Evolutionary conservation across 352 stramenopile species (phyloP).

Genomic region (Globisporangium middletonii): DNA sequence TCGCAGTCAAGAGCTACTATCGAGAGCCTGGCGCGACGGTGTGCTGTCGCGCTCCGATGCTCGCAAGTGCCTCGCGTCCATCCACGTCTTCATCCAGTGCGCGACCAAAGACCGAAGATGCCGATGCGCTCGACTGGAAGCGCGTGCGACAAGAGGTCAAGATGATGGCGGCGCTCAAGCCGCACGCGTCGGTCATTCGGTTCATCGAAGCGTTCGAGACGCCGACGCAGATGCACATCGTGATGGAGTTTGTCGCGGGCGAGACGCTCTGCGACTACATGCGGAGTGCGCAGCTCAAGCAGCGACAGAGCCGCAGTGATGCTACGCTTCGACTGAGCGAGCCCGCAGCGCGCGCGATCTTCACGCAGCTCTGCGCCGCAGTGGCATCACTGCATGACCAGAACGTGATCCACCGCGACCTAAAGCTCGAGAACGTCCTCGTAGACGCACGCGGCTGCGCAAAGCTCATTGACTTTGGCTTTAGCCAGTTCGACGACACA

Average conservation of each 20-base stretch:
- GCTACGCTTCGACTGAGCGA: constrained; percentile 22
- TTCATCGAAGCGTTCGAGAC: constrained; percentile 63
- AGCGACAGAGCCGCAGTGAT: neutral
- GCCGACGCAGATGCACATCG: constrained; percentile 42
- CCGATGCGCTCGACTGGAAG: constrained; percentile 48
- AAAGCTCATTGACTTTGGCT: constrained; percentile 68
- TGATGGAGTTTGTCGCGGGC: constrained; percentile 43
- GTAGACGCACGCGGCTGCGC: constrained; percentile 27
- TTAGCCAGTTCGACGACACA: constrained; percentile 49
- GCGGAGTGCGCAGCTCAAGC: constrained; percentile 20
- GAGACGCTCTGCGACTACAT: constrained; percentile 38
- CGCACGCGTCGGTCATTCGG: constrained; percentile 37
- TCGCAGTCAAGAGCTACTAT: constrained; percentile 67
- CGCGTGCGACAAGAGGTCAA: constrained; percentile 50
- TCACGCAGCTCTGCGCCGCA: constrained; percentile 28
- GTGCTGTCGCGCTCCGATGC: constrained; percentile 19
- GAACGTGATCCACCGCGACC: constrained; percentile 57
- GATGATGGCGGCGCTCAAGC: constrained; percentile 29
- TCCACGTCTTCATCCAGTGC: neutral
- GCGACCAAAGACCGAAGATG: neutral
- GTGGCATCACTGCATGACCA: constrained; percentile 44
- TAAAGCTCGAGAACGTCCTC: constrained; percentile 78
- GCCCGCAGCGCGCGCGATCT: constrained; percentile 27
- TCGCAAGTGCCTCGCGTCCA: neutral
- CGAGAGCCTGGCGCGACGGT: constrained; percentile 27